Evolutionary conservation across 2,329 filamentous ascomycete species (phyloP).

Genomic region (Allantophomopsis cytisporea): DNA sequence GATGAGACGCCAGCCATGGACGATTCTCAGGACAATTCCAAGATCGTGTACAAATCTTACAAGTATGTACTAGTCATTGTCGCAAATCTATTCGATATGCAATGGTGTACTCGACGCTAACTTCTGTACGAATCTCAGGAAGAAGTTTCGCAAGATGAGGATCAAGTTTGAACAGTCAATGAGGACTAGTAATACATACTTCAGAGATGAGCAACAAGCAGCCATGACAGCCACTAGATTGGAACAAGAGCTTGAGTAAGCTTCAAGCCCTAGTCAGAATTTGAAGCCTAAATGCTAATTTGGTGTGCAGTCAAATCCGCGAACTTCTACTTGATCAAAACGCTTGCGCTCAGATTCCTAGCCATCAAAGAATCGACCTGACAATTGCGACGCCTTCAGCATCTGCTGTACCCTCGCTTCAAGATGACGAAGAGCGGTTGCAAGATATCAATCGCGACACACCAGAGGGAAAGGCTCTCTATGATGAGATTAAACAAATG

Average conservation of each 20-base stretch:
- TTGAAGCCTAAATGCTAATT: too few species aligned
- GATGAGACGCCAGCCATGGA: too few species aligned
- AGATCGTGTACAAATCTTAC: constrained; percentile 21
- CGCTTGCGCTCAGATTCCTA: constrained; percentile 63
- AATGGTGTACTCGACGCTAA: not conserved
- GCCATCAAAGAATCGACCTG: constrained; percentile 63
- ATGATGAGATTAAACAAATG: constrained; percentile 12
- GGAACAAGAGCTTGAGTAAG: constrained; percentile 86
- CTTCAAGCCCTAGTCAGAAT: constrained; percentile 3
- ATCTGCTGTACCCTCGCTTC: constrained; percentile 10
- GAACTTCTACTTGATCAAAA: constrained; percentile 88
- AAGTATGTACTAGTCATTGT: constrained; percentile 15
- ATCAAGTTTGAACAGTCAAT: constrained; percentile 65
- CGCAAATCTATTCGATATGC: not conserved
- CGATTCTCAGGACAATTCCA: constrained; percentile 7
- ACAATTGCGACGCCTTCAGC: constrained; percentile 17
- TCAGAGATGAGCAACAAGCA: constrained; percentile 69
- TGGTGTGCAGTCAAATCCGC: constrained; percentile 56
- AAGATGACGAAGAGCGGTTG: constrained; percentile 12
- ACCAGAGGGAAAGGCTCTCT: constrained; percentile 13
- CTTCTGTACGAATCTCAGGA: constrained; percentile 49
- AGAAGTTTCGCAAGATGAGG: constrained; percentile 92
- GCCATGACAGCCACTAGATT: constrained; percentile 70
- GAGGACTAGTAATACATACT: constrained; percentile 69
- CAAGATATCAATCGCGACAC: constrained; percentile 9